phyloP scores from a whole-genome alignment of 2,329 filamentous ascomycete species.

The Pseudocercospora macadamiae region DNA sequence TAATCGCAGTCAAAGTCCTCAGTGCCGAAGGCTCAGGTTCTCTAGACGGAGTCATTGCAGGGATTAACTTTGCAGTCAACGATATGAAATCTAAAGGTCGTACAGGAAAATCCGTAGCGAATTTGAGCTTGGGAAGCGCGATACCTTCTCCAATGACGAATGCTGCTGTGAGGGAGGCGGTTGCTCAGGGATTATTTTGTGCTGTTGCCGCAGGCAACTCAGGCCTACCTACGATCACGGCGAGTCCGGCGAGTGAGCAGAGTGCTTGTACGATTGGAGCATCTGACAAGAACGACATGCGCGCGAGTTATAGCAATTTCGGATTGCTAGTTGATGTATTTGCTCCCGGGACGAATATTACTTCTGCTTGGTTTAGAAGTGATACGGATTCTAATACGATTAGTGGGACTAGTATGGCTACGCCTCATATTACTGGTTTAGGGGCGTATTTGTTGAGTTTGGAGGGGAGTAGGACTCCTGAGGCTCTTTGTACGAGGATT shows the following conservation, averaged over 20 bases:
- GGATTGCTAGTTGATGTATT: constrained; percentile 45
- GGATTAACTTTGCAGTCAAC: constrained; percentile 48
- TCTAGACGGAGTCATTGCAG: constrained; percentile 52
- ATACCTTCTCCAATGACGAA: constrained; percentile 43
- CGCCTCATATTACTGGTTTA: constrained; percentile 68
- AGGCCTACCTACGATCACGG: constrained; percentile 33
- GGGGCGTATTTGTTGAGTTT: constrained; percentile 68
- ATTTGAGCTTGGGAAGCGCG: constrained; percentile 45
- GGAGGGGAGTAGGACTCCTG: constrained; percentile 48
- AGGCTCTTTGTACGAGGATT: constrained; percentile 52
- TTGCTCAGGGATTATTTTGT: constrained; percentile 45
- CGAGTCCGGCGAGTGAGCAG: constrained; percentile 39
- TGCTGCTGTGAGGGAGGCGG: constrained; percentile 41
- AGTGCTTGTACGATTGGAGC: constrained; percentile 44
- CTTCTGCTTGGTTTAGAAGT: constrained; percentile 53
- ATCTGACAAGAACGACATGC: constrained; percentile 34
- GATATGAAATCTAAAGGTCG: constrained; percentile 75
- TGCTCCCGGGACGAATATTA: constrained; percentile 49
- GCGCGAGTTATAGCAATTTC: constrained; percentile 46
- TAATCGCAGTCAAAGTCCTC: constrained; percentile 56
- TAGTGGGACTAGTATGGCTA: constrained; percentile 67
- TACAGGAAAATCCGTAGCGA: constrained; percentile 54
- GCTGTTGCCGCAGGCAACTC: constrained; percentile 45
- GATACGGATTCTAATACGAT: constrained; percentile 51
- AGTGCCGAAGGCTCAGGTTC: constrained; percentile 49